Evolutionary conservation across 495 filamentous ascomycete species (phyloP).

Genomic region (Filosporella fistucella): DNA sequence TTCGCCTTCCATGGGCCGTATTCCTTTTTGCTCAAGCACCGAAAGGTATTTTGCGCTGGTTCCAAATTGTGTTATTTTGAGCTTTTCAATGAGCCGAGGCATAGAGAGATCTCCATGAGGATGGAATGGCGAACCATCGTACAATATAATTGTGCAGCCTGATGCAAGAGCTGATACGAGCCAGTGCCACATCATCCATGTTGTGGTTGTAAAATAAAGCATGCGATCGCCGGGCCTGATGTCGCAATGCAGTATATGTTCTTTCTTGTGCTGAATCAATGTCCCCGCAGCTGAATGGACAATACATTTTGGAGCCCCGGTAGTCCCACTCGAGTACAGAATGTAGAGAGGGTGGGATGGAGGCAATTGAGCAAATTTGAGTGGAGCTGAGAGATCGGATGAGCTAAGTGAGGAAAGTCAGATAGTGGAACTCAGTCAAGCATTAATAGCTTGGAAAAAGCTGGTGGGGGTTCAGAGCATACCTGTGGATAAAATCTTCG

Average conservation of each 20-base stretch:
- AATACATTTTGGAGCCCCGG: conserved; percentile 70
- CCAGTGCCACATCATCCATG: conserved; percentile 83
- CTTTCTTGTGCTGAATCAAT: conserved; percentile 56
- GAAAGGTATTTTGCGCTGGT: conserved; percentile 86
- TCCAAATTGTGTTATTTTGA: conserved; percentile 59
- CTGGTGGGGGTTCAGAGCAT: too few relatives aligned
- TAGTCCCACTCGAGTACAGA: conserved; percentile 67
- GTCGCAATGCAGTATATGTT: conserved; percentile 56
- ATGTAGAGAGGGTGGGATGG: conserved; percentile 67
- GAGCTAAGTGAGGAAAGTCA: conserved; percentile 27
- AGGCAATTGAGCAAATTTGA: conserved; percentile 68
- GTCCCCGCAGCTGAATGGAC: conserved; percentile 63
- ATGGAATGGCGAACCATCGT: conserved; percentile 74
- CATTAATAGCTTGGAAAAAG: too few relatives aligned
- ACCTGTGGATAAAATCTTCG: conserved; percentile 54
- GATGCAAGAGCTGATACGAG: conserved; percentile 47
- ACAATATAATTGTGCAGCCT: conserved; percentile 57
- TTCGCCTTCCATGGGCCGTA: conserved; percentile 53
- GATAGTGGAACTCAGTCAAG: conserved; percentile 48
- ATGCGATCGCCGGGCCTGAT: conserved; percentile 41
- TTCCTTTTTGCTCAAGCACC: conserved; percentile 73
- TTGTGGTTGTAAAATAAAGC: conserved; percentile 40
- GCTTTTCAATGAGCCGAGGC: conserved; percentile 49
- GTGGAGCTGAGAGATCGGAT: conserved; percentile 14
- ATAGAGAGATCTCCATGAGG: conserved; percentile 60